A percentile compares a stretch with the other conserved stretches of the same genome.
Conservation (phyloP, 495 filamentous ascomycete species). For the Penicillium dipodomyicola region DNA sequence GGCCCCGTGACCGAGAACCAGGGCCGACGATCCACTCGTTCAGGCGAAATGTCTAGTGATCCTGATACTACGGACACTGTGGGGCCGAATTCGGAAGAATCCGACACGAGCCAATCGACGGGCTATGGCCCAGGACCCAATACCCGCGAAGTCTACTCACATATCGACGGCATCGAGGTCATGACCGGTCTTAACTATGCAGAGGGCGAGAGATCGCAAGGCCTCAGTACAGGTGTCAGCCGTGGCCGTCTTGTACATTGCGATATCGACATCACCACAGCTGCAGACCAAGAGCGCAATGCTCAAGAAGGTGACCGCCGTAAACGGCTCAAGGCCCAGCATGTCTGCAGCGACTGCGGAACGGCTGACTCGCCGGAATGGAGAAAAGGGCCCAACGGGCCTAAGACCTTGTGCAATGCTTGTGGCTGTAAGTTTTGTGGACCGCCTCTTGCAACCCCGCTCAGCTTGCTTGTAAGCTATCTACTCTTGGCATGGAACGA, state of each 20-base stretch:
- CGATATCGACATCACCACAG: slow-evolving; percentile 81
- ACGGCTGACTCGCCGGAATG: slow-evolving; percentile 93
- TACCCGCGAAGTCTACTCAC: slow-evolving; percentile 69
- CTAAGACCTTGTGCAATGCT: slow-evolving; percentile 96
- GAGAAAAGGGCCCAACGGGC: slow-evolving; percentile 90
- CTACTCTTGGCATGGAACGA: background rate
- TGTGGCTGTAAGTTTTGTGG: slow-evolving; percentile 67
- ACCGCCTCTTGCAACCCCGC: background rate
- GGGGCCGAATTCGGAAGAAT: slow-evolving; percentile 65
- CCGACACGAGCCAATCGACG: slow-evolving; percentile 61
- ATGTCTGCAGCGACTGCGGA: slow-evolving; percentile 95
- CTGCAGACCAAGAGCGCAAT: slow-evolving; percentile 56
- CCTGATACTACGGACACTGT: slow-evolving; percentile 47
- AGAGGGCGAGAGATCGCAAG: slow-evolving; percentile 84
- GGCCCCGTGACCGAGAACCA: background rate
- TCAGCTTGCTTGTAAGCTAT: background rate
- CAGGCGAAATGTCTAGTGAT: slow-evolving; percentile 22
- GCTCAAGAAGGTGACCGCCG: slow-evolving; percentile 70
- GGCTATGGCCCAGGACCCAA: slow-evolving; percentile 72
- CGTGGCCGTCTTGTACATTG: slow-evolving; percentile 79
- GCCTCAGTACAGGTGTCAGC: slow-evolving; percentile 80
- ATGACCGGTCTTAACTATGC: slow-evolving; percentile 85
- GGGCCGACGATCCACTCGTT: slow-evolving; percentile 4
- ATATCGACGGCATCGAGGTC: slow-evolving; percentile 89
- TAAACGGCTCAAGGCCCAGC: slow-evolving; percentile 92